phyloP scores from a whole-genome alignment of 164 flowering plant genomes.

The Platanus orientalis region DNA sequence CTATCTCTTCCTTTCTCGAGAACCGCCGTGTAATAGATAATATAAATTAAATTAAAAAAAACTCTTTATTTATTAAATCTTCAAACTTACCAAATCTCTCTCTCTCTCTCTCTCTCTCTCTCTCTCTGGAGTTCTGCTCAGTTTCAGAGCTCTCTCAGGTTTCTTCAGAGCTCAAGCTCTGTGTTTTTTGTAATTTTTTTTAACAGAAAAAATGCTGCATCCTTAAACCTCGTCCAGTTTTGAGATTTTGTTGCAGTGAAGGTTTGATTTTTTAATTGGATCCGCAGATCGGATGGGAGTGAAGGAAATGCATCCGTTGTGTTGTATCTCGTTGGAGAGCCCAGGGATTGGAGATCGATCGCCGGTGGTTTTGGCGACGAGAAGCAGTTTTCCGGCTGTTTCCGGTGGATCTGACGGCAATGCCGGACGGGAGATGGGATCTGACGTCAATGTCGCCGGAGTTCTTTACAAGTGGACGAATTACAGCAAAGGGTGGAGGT shows the following conservation, averaged over 20 bases:
- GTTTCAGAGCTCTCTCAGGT: slow-evolving; percentile 29
- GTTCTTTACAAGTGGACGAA: slow-evolving; percentile 93
- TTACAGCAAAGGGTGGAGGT: slow-evolving; percentile 95
- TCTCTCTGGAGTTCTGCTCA: slow-evolving; percentile 5
- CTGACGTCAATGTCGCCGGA: slow-evolving; percentile 66
- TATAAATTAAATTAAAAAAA: background rate
- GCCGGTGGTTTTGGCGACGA: slow-evolving; percentile 21
- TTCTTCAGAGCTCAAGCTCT: slow-evolving; percentile 6
- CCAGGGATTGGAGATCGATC: slow-evolving; percentile 42
- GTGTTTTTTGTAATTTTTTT: background rate
- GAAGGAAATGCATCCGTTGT: slow-evolving; percentile 81
- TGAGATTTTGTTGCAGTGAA: background rate
- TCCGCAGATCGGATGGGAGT: slow-evolving; percentile 50
- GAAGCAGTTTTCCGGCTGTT: slow-evolving; percentile 16
- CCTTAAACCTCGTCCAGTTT: background rate
- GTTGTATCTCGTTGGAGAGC: slow-evolving; percentile 74
- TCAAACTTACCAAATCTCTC: background rate
- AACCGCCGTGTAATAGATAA: no score
- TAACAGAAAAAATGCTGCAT: no score
- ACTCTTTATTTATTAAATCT: background rate
- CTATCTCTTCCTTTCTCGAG: background rate
- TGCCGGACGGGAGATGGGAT: slow-evolving; percentile 32
- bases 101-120: background rate
- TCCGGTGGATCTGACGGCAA: slow-evolving; percentile 43
- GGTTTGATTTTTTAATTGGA: slow-evolving; percentile 1